phyloP scores from a whole-genome alignment of 495 filamentous ascomycete genomes.

The Tuber aestivum region DNA sequence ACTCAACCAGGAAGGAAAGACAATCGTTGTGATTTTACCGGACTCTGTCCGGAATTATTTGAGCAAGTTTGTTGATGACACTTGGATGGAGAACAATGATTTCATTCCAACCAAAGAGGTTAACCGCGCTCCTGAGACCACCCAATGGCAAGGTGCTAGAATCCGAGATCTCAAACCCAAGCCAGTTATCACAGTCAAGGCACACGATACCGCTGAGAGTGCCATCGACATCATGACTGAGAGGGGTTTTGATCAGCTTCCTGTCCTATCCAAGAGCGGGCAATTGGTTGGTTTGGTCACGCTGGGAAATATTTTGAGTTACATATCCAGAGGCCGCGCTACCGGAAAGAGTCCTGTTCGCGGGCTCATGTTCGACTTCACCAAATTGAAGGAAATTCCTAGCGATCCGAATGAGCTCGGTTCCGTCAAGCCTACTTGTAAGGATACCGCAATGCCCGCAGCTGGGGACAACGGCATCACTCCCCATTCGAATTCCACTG shows the following conservation, averaged over 20 bases:
- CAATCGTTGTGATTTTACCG: constrained; percentile 83
- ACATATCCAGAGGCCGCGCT: constrained; percentile 74
- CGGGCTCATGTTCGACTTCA: constrained; percentile 96
- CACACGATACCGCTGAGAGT: constrained; percentile 62
- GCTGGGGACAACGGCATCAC: constrained; percentile 28
- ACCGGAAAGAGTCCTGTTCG: constrained; percentile 62
- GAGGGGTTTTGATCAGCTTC: constrained; percentile 92
- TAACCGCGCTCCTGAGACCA: constrained; percentile 25
- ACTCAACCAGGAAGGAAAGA: constrained; percentile 40
- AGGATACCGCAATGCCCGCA: constrained; percentile 16
- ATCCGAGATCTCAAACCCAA: constrained; percentile 78
- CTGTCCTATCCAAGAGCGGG: constrained; percentile 65
- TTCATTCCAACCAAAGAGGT: constrained; percentile 56
- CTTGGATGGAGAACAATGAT: constrained; percentile 94
- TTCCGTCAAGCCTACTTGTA: constrained; percentile 41
- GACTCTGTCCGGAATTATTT: constrained; percentile 97
- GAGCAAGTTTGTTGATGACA: constrained; percentile 98
- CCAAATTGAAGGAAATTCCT: constrained; percentile 75
- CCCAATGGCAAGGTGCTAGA: constrained; percentile 56
- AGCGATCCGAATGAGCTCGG: constrained; percentile 68
- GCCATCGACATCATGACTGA: constrained; percentile 97
- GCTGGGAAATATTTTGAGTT: constrained; percentile 86
- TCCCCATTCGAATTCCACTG: neutral
- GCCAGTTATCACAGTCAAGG: constrained; percentile 76
- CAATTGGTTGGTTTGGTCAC: constrained; percentile 87